Base-by-base conservation (phyloP, 2,329 filamentous ascomycete genomes). In the Berkeleyomyces rouxiae region DNA sequence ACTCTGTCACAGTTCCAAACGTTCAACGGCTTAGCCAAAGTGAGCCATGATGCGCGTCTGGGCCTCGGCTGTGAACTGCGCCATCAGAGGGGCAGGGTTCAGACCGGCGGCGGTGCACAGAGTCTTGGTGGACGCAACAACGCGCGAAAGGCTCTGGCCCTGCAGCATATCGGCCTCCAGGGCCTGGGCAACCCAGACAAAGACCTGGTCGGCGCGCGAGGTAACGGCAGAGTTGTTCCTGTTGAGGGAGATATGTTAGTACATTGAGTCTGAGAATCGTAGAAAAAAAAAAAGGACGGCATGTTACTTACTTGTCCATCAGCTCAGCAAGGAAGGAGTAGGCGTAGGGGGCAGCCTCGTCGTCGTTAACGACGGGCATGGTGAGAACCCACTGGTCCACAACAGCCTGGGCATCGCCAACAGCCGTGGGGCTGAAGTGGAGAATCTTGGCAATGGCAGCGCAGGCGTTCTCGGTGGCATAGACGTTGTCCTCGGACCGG, bases 371-470 rank as follows among this genome's bases (percentile, higher is more conserved):
- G 61, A 99, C 87, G 0, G 93, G 93, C 43, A 99, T 78, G 0
- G 92, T 96, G 67, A 90, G 85, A 58, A 99, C 77, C 93, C 93
- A 99, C 71, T 87, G 86, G n/a, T 79, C 76, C 49, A 90, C 84
- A 36, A 96, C 80, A 44, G 87, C 81, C 70, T 93, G 85, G 59
- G 82, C 78, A 69, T 95, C 89, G 61, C 78, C 78, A 16, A 99
- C 85, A 71, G 87, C 88, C 67, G 79, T 79, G 33, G 84, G 77
- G 74, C 95, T 96, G 76, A 86, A 96, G 72, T 96, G 90, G 67
- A 99, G 78, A 61, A 99, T 92, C 80, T 99, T 99, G 43, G 93
- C 93, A 70, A 99, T 93, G 67, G 90, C 90, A 49, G 93, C 92
- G 68, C 90, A 96, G 5, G 92, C 92, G 71, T 99, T 99, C 76